A percentile compares a stretch with the other conserved stretches of the same genome.
Evolutionary conservation across 768 basidiomycete species (phyloP).

Genomic region (Amanita brunnescens): DNA sequence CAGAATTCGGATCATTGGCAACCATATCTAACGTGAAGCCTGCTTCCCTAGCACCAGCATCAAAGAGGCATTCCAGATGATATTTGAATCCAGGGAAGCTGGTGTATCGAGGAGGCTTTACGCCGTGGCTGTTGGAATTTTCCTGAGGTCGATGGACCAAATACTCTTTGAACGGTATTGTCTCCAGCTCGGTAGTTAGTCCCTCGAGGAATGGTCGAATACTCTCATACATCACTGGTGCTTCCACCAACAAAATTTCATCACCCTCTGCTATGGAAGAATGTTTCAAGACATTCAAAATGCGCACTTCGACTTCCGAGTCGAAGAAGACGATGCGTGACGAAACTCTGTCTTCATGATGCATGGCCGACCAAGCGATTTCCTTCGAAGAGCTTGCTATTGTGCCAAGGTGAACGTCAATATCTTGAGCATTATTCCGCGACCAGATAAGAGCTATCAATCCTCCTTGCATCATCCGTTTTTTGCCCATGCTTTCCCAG

Average conservation of each 20-base stretch:
- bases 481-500: constrained; percentile 42
- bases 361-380: constrained; percentile 29
- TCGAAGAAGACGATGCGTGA: constrained; percentile 44
- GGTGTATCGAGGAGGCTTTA: constrained; percentile 50
- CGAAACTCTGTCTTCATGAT: constrained; percentile 19
- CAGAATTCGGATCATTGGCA: constrained; percentile 33
- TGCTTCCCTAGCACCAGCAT: constrained; percentile 25
- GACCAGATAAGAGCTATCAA: constrained; percentile 44
- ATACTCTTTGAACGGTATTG: constrained; percentile 47
- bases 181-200: constrained; percentile 48
- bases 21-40: constrained; percentile 36
- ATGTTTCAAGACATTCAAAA: constrained; percentile 2
- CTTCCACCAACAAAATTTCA: constrained; percentile 43
- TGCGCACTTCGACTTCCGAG: constrained; percentile 30
- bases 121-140: constrained; percentile 21
- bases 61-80: constrained; percentile 47
- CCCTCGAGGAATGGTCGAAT: constrained; percentile 61
- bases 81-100: constrained; percentile 45
- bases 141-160: constrained; percentile 36
- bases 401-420: constrained; percentile 37
- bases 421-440: constrained; percentile 9
- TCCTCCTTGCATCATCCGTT: constrained; percentile 40
- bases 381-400: constrained; percentile 28
- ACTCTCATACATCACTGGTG: constrained; percentile 57
- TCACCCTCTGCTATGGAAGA: constrained; percentile 6